A percentile compares a stretch with the other conserved stretches of the same genome.
phyloP scores from a whole-genome alignment of 495 filamentous ascomycete genomes.

The Hyaloscypha bicolor region DNA sequence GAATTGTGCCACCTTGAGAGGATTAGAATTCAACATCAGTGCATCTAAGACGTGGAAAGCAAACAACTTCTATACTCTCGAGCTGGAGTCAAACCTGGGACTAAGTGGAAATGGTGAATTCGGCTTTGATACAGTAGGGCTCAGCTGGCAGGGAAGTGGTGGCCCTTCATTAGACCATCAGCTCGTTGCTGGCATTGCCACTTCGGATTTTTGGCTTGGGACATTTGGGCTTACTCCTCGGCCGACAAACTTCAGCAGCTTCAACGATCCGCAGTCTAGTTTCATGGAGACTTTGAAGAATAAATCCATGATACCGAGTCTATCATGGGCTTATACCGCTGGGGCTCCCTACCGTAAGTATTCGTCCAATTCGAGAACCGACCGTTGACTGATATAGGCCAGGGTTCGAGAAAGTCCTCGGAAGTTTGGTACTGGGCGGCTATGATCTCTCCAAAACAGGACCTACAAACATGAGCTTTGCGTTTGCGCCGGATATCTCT shows the following conservation, averaged over 20 bases:
- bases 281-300: constrained; percentile 52
- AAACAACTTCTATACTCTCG: no score
- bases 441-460: constrained; percentile 53
- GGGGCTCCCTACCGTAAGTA: constrained; percentile 51
- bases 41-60: constrained; percentile 16
- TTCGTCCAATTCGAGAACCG: no score
- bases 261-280: constrained; percentile 44
- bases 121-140: constrained; percentile 52
- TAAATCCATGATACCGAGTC: constrained; percentile 50
- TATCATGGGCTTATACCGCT: constrained; percentile 59
- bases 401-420: constrained; percentile 49
- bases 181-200: constrained; percentile 49
- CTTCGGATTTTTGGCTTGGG: constrained; percentile 30
- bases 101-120: constrained; percentile 42
- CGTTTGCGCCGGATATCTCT: constrained; percentile 6
- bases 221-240: constrained; percentile 55
- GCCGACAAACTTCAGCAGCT: constrained; percentile 47
- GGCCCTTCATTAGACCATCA: constrained; percentile 49
- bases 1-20: constrained; percentile 36
- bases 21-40: constrained; percentile 34
- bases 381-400: no score
- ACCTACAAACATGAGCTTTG: constrained; percentile 49
- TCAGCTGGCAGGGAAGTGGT: constrained; percentile 40
- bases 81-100: constrained; percentile 45
- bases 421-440: constrained; percentile 56